phyloP scores from a whole-genome alignment of 2,329 filamentous ascomycete species.

The Exophiala oligosperma region DNA sequence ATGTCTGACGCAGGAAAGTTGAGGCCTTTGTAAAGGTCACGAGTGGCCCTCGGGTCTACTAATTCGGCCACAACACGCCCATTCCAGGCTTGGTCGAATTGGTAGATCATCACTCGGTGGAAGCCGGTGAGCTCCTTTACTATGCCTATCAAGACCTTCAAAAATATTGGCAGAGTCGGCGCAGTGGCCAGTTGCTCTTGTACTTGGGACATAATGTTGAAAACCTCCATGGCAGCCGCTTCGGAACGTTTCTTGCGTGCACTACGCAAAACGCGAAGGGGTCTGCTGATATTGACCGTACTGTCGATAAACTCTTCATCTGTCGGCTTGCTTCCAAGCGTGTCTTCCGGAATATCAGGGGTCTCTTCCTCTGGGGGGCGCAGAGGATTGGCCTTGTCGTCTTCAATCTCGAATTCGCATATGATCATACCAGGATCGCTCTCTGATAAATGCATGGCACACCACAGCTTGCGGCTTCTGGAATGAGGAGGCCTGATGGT shows the following conservation, averaged over 20 bases:
- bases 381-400: slow-evolving; percentile 69
- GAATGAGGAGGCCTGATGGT: slow-evolving; percentile 63
- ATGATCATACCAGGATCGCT: slow-evolving; percentile 70
- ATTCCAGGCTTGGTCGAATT: slow-evolving; percentile 81
- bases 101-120: slow-evolving; percentile 89
- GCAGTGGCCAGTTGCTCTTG: slow-evolving; percentile 81
- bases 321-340: slow-evolving; percentile 70
- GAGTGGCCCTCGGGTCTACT: slow-evolving; percentile 75
- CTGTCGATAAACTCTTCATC: slow-evolving; percentile 73
- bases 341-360: slow-evolving; percentile 69
- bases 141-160: slow-evolving; percentile 81
- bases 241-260: slow-evolving; percentile 75
- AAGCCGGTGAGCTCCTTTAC: slow-evolving; percentile 89
- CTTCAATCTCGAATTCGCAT: slow-evolving; percentile 85
- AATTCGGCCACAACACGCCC: slow-evolving; percentile 85
- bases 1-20: slow-evolving; percentile 89
- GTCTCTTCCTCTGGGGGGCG: slow-evolving; percentile 61
- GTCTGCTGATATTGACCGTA: slow-evolving; percentile 72
- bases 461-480: slow-evolving; percentile 73
- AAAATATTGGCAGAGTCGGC: slow-evolving; percentile 67
- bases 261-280: slow-evolving; percentile 72
- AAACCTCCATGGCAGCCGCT: slow-evolving; percentile 87
- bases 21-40: slow-evolving; percentile 81
- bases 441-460: slow-evolving; percentile 76
- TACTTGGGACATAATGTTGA: slow-evolving; percentile 88